These are phyloP conservation scores for Rhodocollybia butyracea DNA, from an alignment of 768 basidiomycete species.

Conservation along the genomic window DNA sequence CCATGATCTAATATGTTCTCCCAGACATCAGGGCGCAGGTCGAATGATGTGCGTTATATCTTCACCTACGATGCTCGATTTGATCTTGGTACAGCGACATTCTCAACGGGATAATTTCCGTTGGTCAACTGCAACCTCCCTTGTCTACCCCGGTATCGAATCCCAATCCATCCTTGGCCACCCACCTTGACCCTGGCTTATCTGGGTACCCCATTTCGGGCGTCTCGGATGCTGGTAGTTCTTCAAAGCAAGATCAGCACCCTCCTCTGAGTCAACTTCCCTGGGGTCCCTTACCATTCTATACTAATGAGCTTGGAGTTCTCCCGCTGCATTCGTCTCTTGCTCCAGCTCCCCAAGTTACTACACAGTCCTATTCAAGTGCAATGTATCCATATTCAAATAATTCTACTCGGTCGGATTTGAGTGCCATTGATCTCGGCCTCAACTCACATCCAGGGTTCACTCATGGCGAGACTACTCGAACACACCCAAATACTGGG, in stretches of 20 bases:
- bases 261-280: background rate
- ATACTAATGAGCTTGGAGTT: background rate
- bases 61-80: background rate
- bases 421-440: no score
- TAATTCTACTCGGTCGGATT: no score
- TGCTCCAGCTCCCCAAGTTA: background rate
- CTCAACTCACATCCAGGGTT: background rate
- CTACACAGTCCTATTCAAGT: no score
- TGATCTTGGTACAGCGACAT: background rate
- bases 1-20: background rate
- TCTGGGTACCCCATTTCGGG: background rate
- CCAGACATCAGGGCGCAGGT: slow-evolving; percentile 45
- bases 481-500: no score
- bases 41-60: slow-evolving; percentile 39
- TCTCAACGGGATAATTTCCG: background rate
- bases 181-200: no score
- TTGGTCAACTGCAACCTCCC: background rate
- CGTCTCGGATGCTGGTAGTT: background rate
- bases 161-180: background rate
- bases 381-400: no score
- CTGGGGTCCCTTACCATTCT: background rate
- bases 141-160: background rate
- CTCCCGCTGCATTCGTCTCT: background rate
- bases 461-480: no score
- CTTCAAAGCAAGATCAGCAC: background rate